A percentile compares a stretch with the other conserved stretches of the same genome.
These are phyloP conservation scores for Euphorbia pulcherrima DNA, from an alignment of 345 rosid species.

Conservation along the genomic window DNA sequence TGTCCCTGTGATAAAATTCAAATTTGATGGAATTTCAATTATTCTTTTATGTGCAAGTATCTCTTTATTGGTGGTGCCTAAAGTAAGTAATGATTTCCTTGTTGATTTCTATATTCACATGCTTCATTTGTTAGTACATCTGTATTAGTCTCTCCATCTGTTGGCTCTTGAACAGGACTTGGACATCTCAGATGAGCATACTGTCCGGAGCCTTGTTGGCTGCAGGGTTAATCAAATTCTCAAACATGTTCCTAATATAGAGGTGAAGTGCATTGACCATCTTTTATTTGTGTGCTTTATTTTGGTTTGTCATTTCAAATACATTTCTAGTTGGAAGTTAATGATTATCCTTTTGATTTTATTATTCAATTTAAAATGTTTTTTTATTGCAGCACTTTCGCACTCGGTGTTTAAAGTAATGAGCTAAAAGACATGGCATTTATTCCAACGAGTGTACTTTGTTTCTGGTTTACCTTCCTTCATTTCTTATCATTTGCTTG, in stretches of 20 bases:
- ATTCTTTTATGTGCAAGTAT: no score
- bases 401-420: conserved; percentile 55
- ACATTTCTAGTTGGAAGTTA: neutral
- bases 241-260: conserved; percentile 76
- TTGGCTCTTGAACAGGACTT: conserved; percentile 52
- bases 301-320: neutral
- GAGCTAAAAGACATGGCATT: no score
- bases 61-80: no score
- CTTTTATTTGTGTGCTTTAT: neutral
- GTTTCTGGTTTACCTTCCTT: no score
- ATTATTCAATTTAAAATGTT: conserved; percentile 2
- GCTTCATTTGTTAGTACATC: neutral
- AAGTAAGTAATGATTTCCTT: conserved; percentile 1
- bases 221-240: conserved; percentile 97
- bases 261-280: conserved; percentile 45
- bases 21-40: conserved; percentile 23
- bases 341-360: conserved; percentile 4
- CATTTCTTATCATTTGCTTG: no score
- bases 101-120: neutral
- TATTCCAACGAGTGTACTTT: no score
- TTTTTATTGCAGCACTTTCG: conserved; percentile 55
- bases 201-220: conserved; percentile 93
- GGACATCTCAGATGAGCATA: conserved; percentile 83
- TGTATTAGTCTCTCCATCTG: neutral
- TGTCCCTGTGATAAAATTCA: neutral